These are phyloP conservation scores for Akanthomyces muscarius DNA, from an alignment of 2,329 filamentous ascomycete genomes.

Conservation along the genomic window DNA sequence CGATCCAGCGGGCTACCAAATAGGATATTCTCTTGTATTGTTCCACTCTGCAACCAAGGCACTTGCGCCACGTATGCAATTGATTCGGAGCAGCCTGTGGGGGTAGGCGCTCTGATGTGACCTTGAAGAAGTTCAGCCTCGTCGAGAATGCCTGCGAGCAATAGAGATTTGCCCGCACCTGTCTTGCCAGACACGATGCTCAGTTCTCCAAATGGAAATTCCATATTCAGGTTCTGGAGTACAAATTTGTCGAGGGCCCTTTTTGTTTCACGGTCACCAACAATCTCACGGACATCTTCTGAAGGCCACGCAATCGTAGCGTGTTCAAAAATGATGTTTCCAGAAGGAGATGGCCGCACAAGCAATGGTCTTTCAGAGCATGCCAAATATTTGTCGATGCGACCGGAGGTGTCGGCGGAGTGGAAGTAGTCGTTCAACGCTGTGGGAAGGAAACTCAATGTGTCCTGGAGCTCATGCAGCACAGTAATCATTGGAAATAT, in stretches of 20 bases:
- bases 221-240: background rate
- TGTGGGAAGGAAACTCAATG: background rate
- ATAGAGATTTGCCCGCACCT: background rate
- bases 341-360: background rate
- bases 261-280: background rate
- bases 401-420: background rate
- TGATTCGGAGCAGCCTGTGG: background rate
- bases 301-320: constrained; percentile 7
- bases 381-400: constrained; percentile 1
- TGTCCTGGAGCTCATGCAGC: constrained; percentile 2
- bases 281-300: background rate
- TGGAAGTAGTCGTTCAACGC: constrained; percentile 3
- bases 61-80: background rate
- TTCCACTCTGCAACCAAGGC: background rate
- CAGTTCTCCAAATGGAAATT: background rate
- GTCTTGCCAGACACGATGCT: constrained; percentile 10
- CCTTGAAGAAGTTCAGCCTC: constrained; percentile 9
- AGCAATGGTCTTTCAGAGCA: background rate
- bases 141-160: constrained; percentile 4
- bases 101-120: background rate
- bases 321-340: background rate
- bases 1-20: background rate
- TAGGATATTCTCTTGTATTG: constrained; percentile 8
- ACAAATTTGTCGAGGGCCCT: background rate
- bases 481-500: no score